phyloP scores from a whole-genome alignment of 495 filamentous ascomycete genomes.

The Xylaria acuta region DNA sequence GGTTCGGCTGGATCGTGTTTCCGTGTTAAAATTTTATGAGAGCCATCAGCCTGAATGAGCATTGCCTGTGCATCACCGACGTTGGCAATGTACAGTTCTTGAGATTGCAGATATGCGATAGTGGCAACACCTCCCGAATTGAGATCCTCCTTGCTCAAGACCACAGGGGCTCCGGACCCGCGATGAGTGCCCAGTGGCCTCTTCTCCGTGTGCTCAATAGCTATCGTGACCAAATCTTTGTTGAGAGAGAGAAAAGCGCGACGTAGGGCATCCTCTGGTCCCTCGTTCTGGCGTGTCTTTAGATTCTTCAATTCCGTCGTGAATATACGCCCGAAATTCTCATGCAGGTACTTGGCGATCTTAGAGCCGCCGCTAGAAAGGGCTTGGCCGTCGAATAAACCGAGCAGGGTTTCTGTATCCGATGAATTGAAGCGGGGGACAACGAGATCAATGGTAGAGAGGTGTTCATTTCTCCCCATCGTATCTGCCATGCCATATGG shows the following conservation, averaged over 20 bases:
- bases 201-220: slow-evolving; percentile 81
- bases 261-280: slow-evolving; percentile 79
- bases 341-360: slow-evolving; percentile 94
- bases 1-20: slow-evolving; percentile 92
- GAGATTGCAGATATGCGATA: slow-evolving; percentile 84
- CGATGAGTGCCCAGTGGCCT: slow-evolving; percentile 67
- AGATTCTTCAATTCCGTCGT: slow-evolving; percentile 78
- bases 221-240: slow-evolving; percentile 88
- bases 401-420: slow-evolving; percentile 86
- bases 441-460: slow-evolving; percentile 97
- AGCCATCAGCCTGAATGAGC: slow-evolving; percentile 85
- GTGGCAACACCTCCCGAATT: slow-evolving; percentile 90
- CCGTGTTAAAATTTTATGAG: slow-evolving; percentile 77
- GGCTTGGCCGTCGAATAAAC: slow-evolving; percentile 92
- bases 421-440: slow-evolving; percentile 91
- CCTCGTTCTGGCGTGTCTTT: slow-evolving; percentile 64
- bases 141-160: slow-evolving; percentile 85
- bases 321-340: slow-evolving; percentile 88
- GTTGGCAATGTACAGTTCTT: slow-evolving; percentile 93
- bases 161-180: slow-evolving; percentile 68
- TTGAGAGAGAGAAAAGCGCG: slow-evolving; percentile 89
- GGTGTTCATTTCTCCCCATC: slow-evolving; percentile 88
- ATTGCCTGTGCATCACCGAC: slow-evolving; percentile 95
- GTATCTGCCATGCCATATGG: slow-evolving; percentile 98
- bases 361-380: slow-evolving; percentile 87